A percentile compares a stretch with the other conserved stretches of the same genome.
Conservation (phyloP, 192 early-diverging fungal genomes). For the Rhizophagus sp. region DNA sequence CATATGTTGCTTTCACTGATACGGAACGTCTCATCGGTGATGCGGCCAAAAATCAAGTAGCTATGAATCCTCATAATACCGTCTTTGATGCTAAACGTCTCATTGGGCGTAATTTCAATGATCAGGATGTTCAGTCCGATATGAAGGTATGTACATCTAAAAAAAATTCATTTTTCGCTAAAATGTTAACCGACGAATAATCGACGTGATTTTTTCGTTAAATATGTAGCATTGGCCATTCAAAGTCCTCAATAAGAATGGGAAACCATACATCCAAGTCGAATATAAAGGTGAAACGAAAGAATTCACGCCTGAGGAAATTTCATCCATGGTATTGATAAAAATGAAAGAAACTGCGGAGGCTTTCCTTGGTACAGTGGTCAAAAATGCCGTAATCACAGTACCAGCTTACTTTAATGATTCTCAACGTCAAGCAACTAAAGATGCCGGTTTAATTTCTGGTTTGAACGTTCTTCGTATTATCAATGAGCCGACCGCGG, state of each 20-base stretch:
- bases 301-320: slow-evolving; percentile 95
- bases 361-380: slow-evolving; percentile 78
- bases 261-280: slow-evolving; percentile 91
- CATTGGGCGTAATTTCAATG: slow-evolving; percentile 92
- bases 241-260: slow-evolving; percentile 56
- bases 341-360: slow-evolving; percentile 64
- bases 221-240: slow-evolving; percentile 74
- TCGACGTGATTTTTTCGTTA: slow-evolving; percentile 86
- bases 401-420: slow-evolving; percentile 98
- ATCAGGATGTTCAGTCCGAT: slow-evolving; percentile 94
- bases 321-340: slow-evolving; percentile 93
- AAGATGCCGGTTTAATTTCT: slow-evolving; percentile 87
- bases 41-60: slow-evolving; percentile 98
- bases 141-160: slow-evolving; percentile 90
- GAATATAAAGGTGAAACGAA: slow-evolving; percentile 98
- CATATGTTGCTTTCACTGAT: slow-evolving; percentile 97
- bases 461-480: slow-evolving; percentile 95
- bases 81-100: slow-evolving; percentile 99
- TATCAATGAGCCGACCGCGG: slow-evolving; percentile 98
- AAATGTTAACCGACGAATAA: not conserved
- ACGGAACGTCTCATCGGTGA: slow-evolving; percentile 98
- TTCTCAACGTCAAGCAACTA: slow-evolving; percentile 40
- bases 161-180: slow-evolving; percentile 51
- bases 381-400: slow-evolving; percentile 89
- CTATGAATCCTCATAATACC: slow-evolving; percentile 84